Conservation (phyloP, 495 filamentous ascomycete genomes). For the Sphaerosporella brunnea region DNA sequence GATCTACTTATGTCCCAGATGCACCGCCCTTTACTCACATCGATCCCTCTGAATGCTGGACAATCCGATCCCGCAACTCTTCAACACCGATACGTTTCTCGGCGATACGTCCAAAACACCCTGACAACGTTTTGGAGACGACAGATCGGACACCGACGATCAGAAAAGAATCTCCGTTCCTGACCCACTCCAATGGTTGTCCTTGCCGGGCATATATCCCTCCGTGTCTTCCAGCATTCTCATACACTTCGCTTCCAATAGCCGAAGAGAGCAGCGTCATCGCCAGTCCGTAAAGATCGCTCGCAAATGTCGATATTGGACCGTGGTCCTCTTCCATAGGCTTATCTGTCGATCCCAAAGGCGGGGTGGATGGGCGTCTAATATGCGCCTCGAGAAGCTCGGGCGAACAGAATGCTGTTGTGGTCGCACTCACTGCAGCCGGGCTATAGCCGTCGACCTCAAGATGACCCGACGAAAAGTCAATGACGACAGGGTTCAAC, state of each 20-base stretch:
- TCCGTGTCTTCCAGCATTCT: constrained; percentile 14
- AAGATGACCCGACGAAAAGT: constrained; percentile 17
- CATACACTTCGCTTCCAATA: constrained; percentile 22
- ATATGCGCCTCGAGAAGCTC: constrained; percentile 18
- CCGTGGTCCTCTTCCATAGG: background rate
- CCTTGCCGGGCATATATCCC: constrained; percentile 23
- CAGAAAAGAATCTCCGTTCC: constrained; percentile 14
- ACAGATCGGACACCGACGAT: constrained; percentile 10
- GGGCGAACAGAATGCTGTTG: constrained; percentile 19
- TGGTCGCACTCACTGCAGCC: constrained; percentile 16
- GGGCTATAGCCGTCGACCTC: constrained; percentile 4
- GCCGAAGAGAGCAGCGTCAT: constrained; percentile 21
- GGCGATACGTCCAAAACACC: constrained; percentile 21
- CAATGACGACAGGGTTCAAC: constrained; percentile 13
- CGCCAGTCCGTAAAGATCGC: constrained; percentile 21
- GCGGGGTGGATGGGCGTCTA: background rate
- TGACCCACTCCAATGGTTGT: constrained; percentile 23
- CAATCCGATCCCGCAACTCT: constrained; percentile 14
- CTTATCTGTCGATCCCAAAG: constrained; percentile 3
- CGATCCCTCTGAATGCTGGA: background rate
- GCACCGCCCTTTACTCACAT: background rate
- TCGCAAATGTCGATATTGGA: constrained; percentile 15
- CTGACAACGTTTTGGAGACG: constrained; percentile 13
- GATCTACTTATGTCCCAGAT: background rate
- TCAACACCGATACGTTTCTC: constrained; percentile 17